Percentiles rank a stretch among this genome's conserved stretches.
Evolutionary conservation across 805 yeast species (phyloP).

Genomic region (Metschnikowia gelsemii): DNA sequence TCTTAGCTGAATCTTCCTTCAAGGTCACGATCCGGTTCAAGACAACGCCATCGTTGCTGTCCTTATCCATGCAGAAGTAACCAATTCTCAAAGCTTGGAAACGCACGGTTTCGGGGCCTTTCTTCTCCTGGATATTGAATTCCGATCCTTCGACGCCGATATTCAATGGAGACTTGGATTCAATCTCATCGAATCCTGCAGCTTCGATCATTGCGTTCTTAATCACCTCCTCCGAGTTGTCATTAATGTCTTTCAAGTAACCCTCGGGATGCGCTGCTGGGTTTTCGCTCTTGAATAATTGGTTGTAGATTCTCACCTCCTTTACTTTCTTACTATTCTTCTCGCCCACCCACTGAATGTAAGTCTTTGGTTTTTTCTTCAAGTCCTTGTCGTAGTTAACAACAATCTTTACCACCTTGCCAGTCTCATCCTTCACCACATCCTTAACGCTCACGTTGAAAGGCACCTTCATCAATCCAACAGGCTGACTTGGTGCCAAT

Average conservation of each 20-base stretch:
- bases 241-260: slow-evolving; percentile 78
- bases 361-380: slow-evolving; percentile 86
- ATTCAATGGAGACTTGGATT: slow-evolving; percentile 73
- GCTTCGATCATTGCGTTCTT: slow-evolving; percentile 70
- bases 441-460: slow-evolving; percentile 70
- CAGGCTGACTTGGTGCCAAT: slow-evolving; percentile 90
- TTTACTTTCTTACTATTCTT: slow-evolving; percentile 54
- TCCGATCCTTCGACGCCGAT: slow-evolving; percentile 56
- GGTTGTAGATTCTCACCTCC: slow-evolving; percentile 86
- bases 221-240: slow-evolving; percentile 69
- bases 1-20: slow-evolving; percentile 72
- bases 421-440: slow-evolving; percentile 60
- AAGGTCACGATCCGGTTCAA: slow-evolving; percentile 91
- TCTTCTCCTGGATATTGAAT: slow-evolving; percentile 65
- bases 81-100: slow-evolving; percentile 98
- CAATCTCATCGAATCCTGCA: slow-evolving; percentile 64
- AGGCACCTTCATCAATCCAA: slow-evolving; percentile 92
- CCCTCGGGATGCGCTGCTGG: slow-evolving; percentile 90
- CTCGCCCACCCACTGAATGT: slow-evolving; percentile 93
- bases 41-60: slow-evolving; percentile 59
- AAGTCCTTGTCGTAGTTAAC: slow-evolving; percentile 70
- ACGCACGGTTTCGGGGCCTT: slow-evolving; percentile 49
- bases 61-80: slow-evolving; percentile 88
- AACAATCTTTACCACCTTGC: slow-evolving; percentile 66
- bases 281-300: slow-evolving; percentile 85